Conservation (phyloP, 495 filamentous ascomycete species). For the Neurospora sp. region DNA sequence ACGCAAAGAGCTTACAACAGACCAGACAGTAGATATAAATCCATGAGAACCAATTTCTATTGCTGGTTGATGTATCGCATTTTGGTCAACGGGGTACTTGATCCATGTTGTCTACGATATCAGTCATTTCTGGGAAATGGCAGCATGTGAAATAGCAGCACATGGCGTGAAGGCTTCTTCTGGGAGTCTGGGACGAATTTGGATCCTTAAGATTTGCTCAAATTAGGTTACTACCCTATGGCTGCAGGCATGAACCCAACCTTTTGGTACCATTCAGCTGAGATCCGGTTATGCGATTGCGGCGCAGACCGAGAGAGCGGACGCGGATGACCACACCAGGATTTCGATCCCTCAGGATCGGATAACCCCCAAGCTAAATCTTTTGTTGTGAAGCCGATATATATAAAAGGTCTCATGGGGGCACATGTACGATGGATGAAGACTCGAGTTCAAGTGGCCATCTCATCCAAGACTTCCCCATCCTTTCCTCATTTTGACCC, state of each 20-base stretch:
- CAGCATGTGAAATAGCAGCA: neutral
- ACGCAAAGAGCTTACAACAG: neutral
- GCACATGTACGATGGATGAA: neutral
- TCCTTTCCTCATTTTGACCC: neutral
- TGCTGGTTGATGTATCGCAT: neutral
- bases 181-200: neutral
- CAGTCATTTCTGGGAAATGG: neutral
- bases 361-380: neutral
- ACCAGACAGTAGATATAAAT: neutral
- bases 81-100: neutral
- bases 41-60: slow-evolving; percentile 1
- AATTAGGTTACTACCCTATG: neutral
- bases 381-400: neutral
- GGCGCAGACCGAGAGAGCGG: too few relatives aligned
- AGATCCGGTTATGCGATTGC: too few relatives aligned
- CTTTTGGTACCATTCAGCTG: too few relatives aligned
- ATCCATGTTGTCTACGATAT: neutral
- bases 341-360: too few relatives aligned
- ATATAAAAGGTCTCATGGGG: neutral
- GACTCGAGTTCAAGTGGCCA: too few relatives aligned
- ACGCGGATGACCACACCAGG: neutral
- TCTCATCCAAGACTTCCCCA: neutral
- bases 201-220: neutral
- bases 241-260: neutral
- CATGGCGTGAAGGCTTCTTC: neutral